Percentiles rank a stretch among this genome's conserved stretches.
Conservation (phyloP, 2,329 filamentous ascomycete species). For the Aspergillus sp. region DNA sequence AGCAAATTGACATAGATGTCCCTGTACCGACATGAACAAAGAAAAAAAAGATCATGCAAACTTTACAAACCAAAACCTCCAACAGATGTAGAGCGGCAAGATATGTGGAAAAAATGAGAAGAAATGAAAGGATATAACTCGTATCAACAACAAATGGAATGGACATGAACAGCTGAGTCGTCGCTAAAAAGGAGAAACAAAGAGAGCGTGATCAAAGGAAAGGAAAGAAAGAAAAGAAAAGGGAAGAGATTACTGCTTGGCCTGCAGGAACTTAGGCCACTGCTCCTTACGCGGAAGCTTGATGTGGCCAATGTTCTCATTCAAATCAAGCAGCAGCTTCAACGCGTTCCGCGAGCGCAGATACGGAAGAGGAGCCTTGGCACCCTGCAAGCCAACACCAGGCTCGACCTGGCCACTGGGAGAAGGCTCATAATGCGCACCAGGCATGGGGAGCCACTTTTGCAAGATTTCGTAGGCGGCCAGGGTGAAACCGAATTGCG, state of each 20-base stretch:
- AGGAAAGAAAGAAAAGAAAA: constrained; percentile 16
- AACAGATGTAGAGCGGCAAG: constrained; percentile 20
- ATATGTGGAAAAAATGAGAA: constrained; percentile 7
- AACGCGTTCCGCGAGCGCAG: constrained; percentile 78
- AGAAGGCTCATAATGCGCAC: constrained; percentile 48
- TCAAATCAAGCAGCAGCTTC: constrained; percentile 90
- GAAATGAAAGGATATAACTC: constrained; percentile 10
- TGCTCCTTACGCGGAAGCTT: constrained; percentile 46
- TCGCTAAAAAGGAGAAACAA: constrained; percentile 20
- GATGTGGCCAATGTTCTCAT: constrained; percentile 81
- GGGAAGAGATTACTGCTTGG: constrained; percentile 12
- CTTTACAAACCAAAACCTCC: constrained; percentile 1
- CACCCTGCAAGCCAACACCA: constrained; percentile 56
- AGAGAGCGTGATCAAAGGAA: constrained; percentile 1
- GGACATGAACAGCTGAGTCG: constrained; percentile 10
- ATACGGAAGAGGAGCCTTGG: constrained; percentile 58
- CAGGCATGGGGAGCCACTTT: constrained; percentile 70
- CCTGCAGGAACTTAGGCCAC: constrained; percentile 33
- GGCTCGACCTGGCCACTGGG: constrained; percentile 58
- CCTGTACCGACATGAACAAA: constrained; percentile 2
- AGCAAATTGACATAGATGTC: constrained; percentile 7
- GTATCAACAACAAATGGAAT: constrained; percentile 7
- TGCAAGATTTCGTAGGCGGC: constrained; percentile 92
- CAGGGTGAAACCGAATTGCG: constrained; percentile 96
- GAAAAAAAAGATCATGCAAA: background rate